Conservation (phyloP, 2,329 filamentous ascomycete genomes). For the Cercospora janseana region DNA sequence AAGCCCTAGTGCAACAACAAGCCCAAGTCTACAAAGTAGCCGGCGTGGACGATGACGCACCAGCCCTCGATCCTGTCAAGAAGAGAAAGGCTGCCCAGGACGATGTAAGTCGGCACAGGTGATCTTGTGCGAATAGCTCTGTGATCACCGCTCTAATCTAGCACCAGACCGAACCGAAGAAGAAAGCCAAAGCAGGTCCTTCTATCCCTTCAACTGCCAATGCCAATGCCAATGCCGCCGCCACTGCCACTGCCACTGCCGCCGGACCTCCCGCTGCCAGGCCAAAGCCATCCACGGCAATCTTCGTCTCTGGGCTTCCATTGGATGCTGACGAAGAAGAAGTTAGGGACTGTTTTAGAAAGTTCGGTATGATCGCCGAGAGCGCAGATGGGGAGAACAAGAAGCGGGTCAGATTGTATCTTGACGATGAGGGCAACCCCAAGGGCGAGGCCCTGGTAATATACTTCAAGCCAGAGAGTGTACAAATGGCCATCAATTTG, state of each 20-base stretch:
- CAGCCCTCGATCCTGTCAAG: constrained; percentile 35
- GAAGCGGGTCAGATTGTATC: constrained; percentile 91
- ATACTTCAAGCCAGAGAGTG: constrained; percentile 94
- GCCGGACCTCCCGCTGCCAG: constrained; percentile 6
- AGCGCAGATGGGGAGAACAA: constrained; percentile 86
- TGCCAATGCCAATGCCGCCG: constrained; percentile 14
- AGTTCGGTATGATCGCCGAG: constrained; percentile 88
- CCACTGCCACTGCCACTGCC: constrained; percentile 10
- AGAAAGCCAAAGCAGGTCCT: constrained; percentile 23
- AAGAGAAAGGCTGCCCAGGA: constrained; percentile 44
- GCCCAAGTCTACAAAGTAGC: constrained; percentile 59
- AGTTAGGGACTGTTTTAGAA: constrained; percentile 79
- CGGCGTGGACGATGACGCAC: constrained; percentile 57
- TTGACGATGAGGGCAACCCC: constrained; percentile 74
- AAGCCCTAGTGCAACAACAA: constrained; percentile 60
- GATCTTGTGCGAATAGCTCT: not conserved
- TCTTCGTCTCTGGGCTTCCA: constrained; percentile 89
- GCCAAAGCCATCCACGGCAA: constrained; percentile 62
- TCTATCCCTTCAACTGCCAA: constrained; percentile 10
- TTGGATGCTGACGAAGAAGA: constrained; percentile 75
- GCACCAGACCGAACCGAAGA: constrained; percentile 17
- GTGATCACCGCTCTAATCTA: constrained; percentile 3
- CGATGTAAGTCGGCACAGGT: constrained; percentile 28
- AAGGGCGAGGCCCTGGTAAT: constrained; percentile 90
- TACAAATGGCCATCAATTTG: constrained; percentile 76